Evolutionary conservation across 352 stramenopile genomes (phyloP), one percentile per base, ranked within the genome.

Genomic region (Blastocystis sp.): DNA sequence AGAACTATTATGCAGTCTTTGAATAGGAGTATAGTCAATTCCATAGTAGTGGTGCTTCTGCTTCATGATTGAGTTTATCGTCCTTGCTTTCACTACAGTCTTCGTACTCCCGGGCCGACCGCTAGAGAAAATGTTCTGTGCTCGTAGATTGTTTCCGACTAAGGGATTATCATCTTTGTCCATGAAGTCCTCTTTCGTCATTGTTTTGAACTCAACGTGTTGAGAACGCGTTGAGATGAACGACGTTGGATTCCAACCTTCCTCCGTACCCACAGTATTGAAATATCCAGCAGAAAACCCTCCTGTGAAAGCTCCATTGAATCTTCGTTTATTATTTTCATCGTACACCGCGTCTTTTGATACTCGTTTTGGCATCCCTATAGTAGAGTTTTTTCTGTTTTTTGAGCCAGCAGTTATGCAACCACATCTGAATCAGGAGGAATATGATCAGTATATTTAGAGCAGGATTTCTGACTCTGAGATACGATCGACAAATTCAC

Each of bases 221-320:
- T 90, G 75, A 13, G 82, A 41, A 34, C 94, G 92, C 24, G 95
- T 96, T 3, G 94, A 97, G 6, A 92, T 91, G 90, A 97, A 97
- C 16, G 92, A 92, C 24, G 81, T 91, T 5, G 95, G 95, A 55
- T 92, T 91, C 94, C 95, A 98, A 92, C 95, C 95, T 91, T 96
- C 93, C 53, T 94, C 93, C 41, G 85, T 95, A 30, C 94, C 94
- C 3, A 96, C 95, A n/a, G 95, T 95, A 90, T 98, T 98, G 91
- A 94, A 97, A 90, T 97, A 97, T 43, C 95, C 95, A 47, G 95
- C 95, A 9, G 94, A 96, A 91, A 96, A 98, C 39, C 95, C 95
- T 68, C 95, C 95, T 0, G 94, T 97, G 91, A 98, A 98, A 16
- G 95, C 95, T 79, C 95, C 95, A 91, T 98, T 95, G 91, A 98